phyloP scores from a whole-genome alignment of 495 filamentous ascomycete genomes.

The Hyphodiscus hymeniophilus region DNA sequence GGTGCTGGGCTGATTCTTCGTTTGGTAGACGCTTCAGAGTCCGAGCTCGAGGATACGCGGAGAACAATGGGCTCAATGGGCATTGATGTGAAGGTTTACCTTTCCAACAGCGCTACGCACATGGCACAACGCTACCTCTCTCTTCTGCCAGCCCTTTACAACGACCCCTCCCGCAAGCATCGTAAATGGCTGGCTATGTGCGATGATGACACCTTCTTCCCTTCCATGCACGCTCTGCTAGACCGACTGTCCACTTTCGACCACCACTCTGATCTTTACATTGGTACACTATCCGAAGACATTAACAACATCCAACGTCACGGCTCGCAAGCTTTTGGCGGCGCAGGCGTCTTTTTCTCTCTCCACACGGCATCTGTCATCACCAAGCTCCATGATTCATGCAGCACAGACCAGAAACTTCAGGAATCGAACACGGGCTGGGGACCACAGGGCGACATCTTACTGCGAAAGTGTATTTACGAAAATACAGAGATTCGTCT shows the following conservation, averaged over 20 bases:
- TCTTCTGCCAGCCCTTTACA: conserved; percentile 16
- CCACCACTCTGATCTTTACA: conserved; percentile 37
- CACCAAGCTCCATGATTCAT: conserved; percentile 22
- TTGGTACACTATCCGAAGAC: conserved; percentile 47
- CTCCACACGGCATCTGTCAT: conserved; percentile 38
- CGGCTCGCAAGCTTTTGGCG: conserved; percentile 44
- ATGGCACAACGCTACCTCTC: conserved; percentile 22
- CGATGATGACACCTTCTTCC: conserved; percentile 46
- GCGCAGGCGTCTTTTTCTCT: conserved; percentile 53
- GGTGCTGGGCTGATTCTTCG: conserved; percentile 17
- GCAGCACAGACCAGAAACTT: conserved; percentile 34
- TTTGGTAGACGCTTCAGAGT: conserved; percentile 14
- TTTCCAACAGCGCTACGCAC: conserved; percentile 14
- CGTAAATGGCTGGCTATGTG: conserved; percentile 32
- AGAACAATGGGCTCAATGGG: conserved; percentile 10
- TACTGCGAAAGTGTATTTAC: conserved; percentile 40
- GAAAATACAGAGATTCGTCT: conserved; percentile 41
- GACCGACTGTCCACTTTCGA: conserved; percentile 38
- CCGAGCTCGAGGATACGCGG: conserved; percentile 8
- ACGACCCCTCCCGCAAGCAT: conserved; percentile 8
- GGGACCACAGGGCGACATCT: conserved; percentile 34
- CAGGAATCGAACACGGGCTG: conserved; percentile 27
- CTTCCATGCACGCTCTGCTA: conserved; percentile 41
- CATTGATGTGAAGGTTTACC: conserved; percentile 19
- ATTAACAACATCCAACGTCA: conserved; percentile 33